A percentile compares a stretch with the other conserved stretches of the same genome.
Evolutionary conservation across 2,329 filamentous ascomycete species (phyloP).

Genomic region (Hortaea werneckii): DNA sequence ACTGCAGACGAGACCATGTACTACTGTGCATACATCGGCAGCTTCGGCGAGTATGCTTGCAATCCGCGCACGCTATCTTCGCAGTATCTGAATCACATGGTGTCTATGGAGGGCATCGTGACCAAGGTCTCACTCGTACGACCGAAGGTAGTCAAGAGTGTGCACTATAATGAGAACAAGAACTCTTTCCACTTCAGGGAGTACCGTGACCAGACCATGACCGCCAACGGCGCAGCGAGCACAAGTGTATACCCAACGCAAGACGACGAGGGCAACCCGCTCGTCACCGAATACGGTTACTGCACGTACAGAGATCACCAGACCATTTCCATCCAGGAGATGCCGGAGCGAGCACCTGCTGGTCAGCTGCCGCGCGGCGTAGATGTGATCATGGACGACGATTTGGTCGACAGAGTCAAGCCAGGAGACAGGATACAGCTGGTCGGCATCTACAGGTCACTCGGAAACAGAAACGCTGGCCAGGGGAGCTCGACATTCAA

Average conservation of each 20-base stretch:
- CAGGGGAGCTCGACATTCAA: conserved; percentile 90
- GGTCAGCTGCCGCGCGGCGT: conserved; percentile 91
- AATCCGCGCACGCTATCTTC: conserved; percentile 90
- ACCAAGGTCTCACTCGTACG: conserved; percentile 91
- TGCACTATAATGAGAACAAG: conserved; percentile 86
- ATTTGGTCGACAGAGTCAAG: conserved; percentile 88
- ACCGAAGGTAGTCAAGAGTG: conserved; percentile 95
- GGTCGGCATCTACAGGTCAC: conserved; percentile 88
- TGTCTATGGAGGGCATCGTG: conserved; percentile 93
- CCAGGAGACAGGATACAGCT: conserved; percentile 92
- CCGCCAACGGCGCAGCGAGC: conserved; percentile 70
- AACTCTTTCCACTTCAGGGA: conserved; percentile 80
- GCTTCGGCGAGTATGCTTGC: conserved; percentile 88
- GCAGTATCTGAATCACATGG: conserved; percentile 86
- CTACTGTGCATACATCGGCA: conserved; percentile 95
- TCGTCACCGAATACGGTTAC: conserved; percentile 92
- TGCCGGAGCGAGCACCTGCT: conserved; percentile 92
- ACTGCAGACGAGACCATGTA: conserved; percentile 68
- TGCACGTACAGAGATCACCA: conserved; percentile 95
- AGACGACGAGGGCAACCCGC: conserved; percentile 83
- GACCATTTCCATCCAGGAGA: conserved; percentile 96
- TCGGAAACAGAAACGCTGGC: conserved; percentile 88
- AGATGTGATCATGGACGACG: conserved; percentile 93
- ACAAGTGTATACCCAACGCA: conserved; percentile 90
- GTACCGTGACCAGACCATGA: conserved; percentile 97